These are phyloP conservation scores for Zostera marina DNA, from an alignment of 116 monocot species.

Conservation along the genomic window DNA sequence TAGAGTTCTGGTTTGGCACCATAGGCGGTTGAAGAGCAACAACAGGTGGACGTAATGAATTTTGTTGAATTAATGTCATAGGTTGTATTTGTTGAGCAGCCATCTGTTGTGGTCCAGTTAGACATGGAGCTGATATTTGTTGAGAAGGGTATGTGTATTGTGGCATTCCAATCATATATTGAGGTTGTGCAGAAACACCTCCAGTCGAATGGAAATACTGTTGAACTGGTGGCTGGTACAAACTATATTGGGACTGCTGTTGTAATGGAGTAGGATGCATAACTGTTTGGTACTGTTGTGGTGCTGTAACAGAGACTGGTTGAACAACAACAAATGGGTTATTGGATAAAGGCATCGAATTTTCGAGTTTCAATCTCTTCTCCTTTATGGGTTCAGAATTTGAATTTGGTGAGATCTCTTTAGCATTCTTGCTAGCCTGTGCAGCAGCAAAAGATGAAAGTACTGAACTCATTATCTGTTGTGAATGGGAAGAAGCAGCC, in stretches of 20 bases:
- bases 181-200: constrained; percentile 2
- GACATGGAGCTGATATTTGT: constrained; percentile 21
- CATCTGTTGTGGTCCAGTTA: constrained; percentile 32
- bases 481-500: constrained; percentile 75
- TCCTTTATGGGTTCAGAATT: constrained; percentile 1
- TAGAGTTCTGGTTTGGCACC: constrained; percentile 19
- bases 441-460: constrained; percentile 75
- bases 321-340: constrained; percentile 13
- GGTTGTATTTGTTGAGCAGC: constrained; percentile 20
- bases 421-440: constrained; percentile 56
- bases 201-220: constrained; percentile 51
- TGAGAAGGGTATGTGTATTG: constrained; percentile 55
- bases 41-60: constrained; percentile 13
- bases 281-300: constrained; percentile 28
- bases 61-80: constrained; percentile 29
- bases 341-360: constrained; percentile 9
- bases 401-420: constrained; percentile 2
- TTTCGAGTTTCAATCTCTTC: constrained; percentile 17
- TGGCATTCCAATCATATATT: constrained; percentile 58
- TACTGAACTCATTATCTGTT: constrained; percentile 88
- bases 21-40: constrained; percentile 30
- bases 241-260: constrained; percentile 39
- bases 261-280: constrained; percentile 25
- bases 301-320: constrained; percentile 8
- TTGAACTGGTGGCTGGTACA: constrained; percentile 30